phyloP scores from a whole-genome alignment of 768 basidiomycete genomes.

The Pisolithus microcarpus region DNA sequence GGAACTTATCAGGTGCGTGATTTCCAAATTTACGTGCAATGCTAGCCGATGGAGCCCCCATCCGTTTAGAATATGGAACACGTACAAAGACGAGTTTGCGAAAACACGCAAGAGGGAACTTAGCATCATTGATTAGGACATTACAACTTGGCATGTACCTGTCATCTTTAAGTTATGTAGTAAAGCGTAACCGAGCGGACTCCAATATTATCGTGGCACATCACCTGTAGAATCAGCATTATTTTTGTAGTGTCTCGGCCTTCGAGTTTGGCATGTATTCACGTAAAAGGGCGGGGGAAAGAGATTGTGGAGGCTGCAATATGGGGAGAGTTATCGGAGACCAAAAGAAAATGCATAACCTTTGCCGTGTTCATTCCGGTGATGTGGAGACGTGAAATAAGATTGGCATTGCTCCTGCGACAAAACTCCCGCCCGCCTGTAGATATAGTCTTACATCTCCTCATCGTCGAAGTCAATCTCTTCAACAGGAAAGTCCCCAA shows the following conservation, averaged over 20 bases:
- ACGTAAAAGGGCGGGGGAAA: neutral
- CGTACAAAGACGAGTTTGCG: slow-evolving; percentile 92
- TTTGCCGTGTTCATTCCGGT: neutral
- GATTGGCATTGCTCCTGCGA: too few species aligned
- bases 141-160: neutral
- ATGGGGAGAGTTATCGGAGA: too few species aligned
- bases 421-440: neutral
- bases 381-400: neutral
- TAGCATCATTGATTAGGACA: slow-evolving; percentile 60
- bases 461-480: slow-evolving; percentile 73
- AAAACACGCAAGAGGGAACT: slow-evolving; percentile 72
- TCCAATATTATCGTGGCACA: too few species aligned
- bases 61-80: slow-evolving; percentile 78
- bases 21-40: neutral
- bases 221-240: too few species aligned
- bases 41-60: neutral
- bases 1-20: slow-evolving; percentile 77
- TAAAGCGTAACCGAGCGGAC: neutral
- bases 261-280: neutral
- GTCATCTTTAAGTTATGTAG: neutral
- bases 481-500: slow-evolving; percentile 84
- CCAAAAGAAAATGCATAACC: too few species aligned
- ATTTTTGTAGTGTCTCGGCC: neutral
- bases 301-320: neutral
- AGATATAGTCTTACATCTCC: slow-evolving; percentile 47